Percentiles rank a stretch among this genome's conserved stretches.
These are phyloP conservation scores for Pestalotiopsis sp. DNA, from an alignment of 2,329 filamentous ascomycete species.

Conservation along the genomic window DNA sequence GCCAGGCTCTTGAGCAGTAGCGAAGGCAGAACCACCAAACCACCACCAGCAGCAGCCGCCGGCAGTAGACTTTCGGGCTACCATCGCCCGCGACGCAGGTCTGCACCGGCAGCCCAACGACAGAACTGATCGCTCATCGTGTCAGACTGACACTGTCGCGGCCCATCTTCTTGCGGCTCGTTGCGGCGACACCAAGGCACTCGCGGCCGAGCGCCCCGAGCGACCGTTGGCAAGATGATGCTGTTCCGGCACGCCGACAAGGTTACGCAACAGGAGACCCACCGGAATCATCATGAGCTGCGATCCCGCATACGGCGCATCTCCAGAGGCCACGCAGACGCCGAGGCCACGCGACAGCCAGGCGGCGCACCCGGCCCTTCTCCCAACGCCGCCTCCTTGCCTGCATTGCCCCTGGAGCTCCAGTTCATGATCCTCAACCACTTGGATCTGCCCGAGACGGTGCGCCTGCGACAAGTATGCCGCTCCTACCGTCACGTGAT, in stretches of 20 bases:
- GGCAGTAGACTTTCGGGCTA: neutral
- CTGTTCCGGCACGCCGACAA: slow-evolving; percentile 1
- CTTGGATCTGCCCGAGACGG: slow-evolving; percentile 27
- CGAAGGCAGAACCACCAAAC: neutral
- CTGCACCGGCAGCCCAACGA: neutral
- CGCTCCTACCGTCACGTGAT: slow-evolving; percentile 28
- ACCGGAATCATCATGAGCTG: neutral
- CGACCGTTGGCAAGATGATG: neutral
- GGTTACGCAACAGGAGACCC: neutral
- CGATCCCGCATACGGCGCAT: neutral
- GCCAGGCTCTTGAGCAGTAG: neutral
- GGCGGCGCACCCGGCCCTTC: neutral
- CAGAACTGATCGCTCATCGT: neutral
- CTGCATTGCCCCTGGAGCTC: slow-evolving; percentile 28
- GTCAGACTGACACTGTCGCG: neutral
- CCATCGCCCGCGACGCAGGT: neutral
- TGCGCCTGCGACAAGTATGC: slow-evolving; percentile 25
- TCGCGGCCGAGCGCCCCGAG: neutral
- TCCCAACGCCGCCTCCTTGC: slow-evolving; percentile 8
- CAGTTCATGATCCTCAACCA: slow-evolving; percentile 28
- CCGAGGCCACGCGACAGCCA: neutral
- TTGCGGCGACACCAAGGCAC: neutral
- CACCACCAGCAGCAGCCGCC: no score
- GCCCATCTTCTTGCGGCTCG: neutral
- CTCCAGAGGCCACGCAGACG: neutral